phyloP scores from a whole-genome alignment of 1,284 basidiomycete species.

The Ganoderma multipileum region DNA sequence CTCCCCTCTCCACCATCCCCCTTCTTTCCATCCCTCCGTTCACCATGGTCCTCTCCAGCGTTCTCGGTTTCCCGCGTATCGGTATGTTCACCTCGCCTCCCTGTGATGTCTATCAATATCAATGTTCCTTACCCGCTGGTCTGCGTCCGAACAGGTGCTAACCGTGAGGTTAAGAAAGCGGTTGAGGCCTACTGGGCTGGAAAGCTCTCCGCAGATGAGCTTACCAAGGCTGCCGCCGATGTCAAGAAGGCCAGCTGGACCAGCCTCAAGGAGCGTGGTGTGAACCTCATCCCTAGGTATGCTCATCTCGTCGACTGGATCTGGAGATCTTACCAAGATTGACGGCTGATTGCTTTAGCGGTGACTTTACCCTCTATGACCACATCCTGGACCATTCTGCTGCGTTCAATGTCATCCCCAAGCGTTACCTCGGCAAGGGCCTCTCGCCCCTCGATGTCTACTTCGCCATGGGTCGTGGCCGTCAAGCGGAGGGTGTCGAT shows the following conservation, averaged over 20 bases:
- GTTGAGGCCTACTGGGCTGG: constrained; percentile 98
- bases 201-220: constrained; percentile 90
- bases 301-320: constrained; percentile 35
- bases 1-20: constrained; percentile 36
- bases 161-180: constrained; percentile 99
- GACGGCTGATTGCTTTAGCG: constrained; percentile 56
- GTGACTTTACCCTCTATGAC: constrained; percentile 99
- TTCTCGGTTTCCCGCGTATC: constrained; percentile 98
- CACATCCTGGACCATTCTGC: constrained; percentile 98
- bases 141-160: constrained; percentile 63
- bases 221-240: constrained; percentile 89
- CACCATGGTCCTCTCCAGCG: constrained; percentile 81
- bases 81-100: constrained; percentile 55
- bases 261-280: constrained; percentile 86
- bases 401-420: constrained; percentile 96
- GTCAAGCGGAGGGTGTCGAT: constrained; percentile 94
- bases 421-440: constrained; percentile 90
- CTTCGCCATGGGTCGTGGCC: constrained; percentile 99
- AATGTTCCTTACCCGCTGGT: constrained; percentile 6
- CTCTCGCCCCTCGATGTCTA: constrained; percentile 94
- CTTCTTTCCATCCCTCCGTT: constrained; percentile 29
- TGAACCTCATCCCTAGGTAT: constrained; percentile 93
- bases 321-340: constrained; percentile 12
- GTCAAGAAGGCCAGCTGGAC: constrained; percentile 94
- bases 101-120: constrained; percentile 14